Evolutionary conservation across 1,139 yeast species (phyloP), one percentile per base, ranked within the genome.

Genomic region (Suhomyces coccinellae): DNA sequence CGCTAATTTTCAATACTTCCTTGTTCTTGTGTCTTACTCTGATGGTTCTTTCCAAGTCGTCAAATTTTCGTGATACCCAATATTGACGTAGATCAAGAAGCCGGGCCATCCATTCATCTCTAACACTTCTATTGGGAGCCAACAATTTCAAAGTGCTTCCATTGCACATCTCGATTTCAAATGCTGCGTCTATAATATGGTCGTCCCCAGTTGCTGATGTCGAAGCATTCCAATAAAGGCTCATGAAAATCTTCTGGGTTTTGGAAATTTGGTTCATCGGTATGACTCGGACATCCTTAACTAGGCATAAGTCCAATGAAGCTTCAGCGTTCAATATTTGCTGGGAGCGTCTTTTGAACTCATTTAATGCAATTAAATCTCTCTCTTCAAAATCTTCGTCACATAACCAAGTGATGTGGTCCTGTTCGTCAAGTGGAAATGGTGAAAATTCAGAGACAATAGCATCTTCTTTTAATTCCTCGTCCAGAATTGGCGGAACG

Each of bases 81-180:
- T 85, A 90, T 1, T 52, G 50, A 12, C 63, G 59, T 27, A 86
- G 60, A 3, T 65, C 66, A 0, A 46, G 51, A 27, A 91, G 64
- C 36, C 81, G 65, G 0, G 28, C 22, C 0, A 86, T 71, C 98
- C 98, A 91, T 47, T 76, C 77, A 53, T 83, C 79, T 40, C 95
- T 71, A 0, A 79, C 59, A 0, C 43, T 44, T 15, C 66, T 50
- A 50, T 71, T 69, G 4, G 81, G 80, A 0, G 95, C 90, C 48
- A 83, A 80, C 7, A 88, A 63, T 41, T 75, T 67, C n/a, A 85
- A 54, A 1, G 52, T 52, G 0, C 77, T 57, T 0, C 83, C 85
- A 49, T 77, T 74, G 1, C 56, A 55, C 59, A 85, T 68, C 11
- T 65, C 65, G 7, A 87, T 65, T 48, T 80, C 83, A 53, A 87